A percentile compares a stretch with the other conserved stretches of the same genome.
Conservation (phyloP, 768 basidiomycete genomes). For the Hemileccinum rubropunctum region DNA sequence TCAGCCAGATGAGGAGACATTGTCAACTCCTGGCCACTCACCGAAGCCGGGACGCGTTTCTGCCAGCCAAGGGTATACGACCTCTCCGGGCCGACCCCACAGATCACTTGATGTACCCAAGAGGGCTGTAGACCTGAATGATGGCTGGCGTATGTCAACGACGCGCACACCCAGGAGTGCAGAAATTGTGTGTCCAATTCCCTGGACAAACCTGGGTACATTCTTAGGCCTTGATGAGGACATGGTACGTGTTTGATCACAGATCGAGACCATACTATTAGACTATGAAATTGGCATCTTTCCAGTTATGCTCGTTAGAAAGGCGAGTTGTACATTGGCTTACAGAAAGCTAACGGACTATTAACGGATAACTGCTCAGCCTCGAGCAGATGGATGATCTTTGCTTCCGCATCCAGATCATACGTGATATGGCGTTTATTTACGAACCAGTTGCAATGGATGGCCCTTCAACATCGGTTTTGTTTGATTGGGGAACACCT, state of each 20-base stretch:
- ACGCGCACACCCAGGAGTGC: conserved; percentile 36
- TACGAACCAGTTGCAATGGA: conserved; percentile 58
- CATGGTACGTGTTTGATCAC: conserved; percentile 32
- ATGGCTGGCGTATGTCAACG: conserved; percentile 42
- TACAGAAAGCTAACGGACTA: not conserved
- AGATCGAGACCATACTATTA: not conserved
- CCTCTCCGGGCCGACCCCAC: conserved; percentile 8
- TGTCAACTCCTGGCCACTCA: conserved; percentile 10
- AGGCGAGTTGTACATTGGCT: conserved; percentile 16
- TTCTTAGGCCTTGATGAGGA: conserved; percentile 38
- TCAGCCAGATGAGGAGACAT: conserved; percentile 21
- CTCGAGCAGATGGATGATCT: conserved; percentile 37
- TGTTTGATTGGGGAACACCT: conserved; percentile 53
- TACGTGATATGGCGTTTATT: conserved; percentile 43
- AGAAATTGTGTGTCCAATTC: conserved; percentile 30
- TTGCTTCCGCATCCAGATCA: conserved; percentile 43
- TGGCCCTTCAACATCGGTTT: conserved; percentile 37
- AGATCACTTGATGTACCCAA: conserved; percentile 7
- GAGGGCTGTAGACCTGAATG: conserved; percentile 11
- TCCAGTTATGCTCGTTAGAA: conserved; percentile 28
- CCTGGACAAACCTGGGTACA: conserved; percentile 24
- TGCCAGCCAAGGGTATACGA: not conserved
- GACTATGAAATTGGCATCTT: not conserved
- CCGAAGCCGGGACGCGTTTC: conserved; percentile 4
- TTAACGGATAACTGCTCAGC: conserved; percentile 20